Base-by-base conservation (phyloP, 2,329 filamentous ascomycete species). In the Sclerotinia minor region DNA sequence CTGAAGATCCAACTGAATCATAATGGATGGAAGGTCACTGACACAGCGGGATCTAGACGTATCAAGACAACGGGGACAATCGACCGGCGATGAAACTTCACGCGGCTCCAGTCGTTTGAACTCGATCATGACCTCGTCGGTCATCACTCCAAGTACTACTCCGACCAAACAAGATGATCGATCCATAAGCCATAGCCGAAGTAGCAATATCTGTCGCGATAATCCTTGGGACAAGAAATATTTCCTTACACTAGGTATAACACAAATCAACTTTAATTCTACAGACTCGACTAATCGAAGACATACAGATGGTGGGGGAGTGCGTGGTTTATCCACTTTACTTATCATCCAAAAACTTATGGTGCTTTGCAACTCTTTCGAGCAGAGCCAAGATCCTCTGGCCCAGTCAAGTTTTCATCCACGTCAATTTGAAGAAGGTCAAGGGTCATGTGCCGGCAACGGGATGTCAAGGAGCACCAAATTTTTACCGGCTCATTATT, bases 401-500 rank as follows among this genome's bases (percentile, higher is more conserved):
- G 21, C 49, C 26, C 9, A 35, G 26, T 60, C 58, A 15, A 60
- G 44, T 3, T 60, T 35, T 7, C 58, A 60, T 29, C 44, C 58
- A 35, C 21, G 49, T 3, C 44, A 13, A 15, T 60, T 60, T 24
- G 26, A 60, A 49, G 19, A 49, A 35, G 21, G 26, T 24, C 58
- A 49, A 60, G 58, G 44, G 4, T 35, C 58, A 4, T 35, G 3
- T 8, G 7, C 9, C 26, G 17, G 49, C 15, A 58, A 21, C 44
- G 24, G 4, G n/a, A 35, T 35, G 1, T 49, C 58, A 5, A 35
- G 44, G 7, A 60, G 44, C 19, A 21, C 29, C 19, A 29, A 49
- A 6, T 60, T 60, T 45, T n/a, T 49, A 8, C 57, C 57, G 6
- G 44, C 35, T 21, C 44, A 60, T 49, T 60, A 60, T 49, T 60